These are phyloP conservation scores for Zygosaccharomyces siamensis DNA, from an alignment of 805 yeast genomes.

Conservation along the genomic window DNA sequence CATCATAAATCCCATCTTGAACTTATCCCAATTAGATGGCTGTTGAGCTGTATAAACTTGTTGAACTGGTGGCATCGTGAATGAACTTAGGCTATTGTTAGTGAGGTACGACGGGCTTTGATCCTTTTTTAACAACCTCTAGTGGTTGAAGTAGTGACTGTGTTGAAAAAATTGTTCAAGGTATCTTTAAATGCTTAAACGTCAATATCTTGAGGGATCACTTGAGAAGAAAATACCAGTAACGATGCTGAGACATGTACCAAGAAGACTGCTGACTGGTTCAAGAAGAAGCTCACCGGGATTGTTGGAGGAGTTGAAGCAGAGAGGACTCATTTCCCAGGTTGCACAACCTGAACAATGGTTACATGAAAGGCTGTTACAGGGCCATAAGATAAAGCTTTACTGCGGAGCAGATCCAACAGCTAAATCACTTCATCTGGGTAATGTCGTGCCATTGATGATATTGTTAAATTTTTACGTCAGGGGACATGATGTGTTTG, in stretches of 20 bases:
- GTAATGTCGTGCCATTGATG: conserved; percentile 85
- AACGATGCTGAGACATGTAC: background rate
- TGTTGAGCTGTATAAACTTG: conserved; percentile 57
- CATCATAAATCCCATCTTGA: conserved; percentile 98
- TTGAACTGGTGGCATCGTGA: conserved; percentile 61
- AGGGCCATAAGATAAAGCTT: conserved; percentile 44
- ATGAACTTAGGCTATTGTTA: background rate
- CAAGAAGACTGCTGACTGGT: conserved; percentile 10
- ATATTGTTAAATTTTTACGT: conserved; percentile 75
- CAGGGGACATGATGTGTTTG: conserved; percentile 80
- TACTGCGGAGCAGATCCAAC: conserved; percentile 98
- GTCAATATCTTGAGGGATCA: background rate
- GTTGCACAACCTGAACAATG: conserved; percentile 28
- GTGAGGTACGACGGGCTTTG: background rate
- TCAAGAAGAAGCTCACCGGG: conserved; percentile 2
- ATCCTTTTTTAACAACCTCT: background rate
- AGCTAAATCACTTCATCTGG: conserved; percentile 83
- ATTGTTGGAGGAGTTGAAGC: conserved; percentile 17
- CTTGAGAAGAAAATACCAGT: background rate
- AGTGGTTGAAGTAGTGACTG: background rate
- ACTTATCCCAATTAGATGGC: conserved; percentile 89
- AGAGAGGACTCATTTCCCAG: conserved; percentile 31
- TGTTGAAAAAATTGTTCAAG: conserved; percentile 3
- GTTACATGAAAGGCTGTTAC: conserved; percentile 12
- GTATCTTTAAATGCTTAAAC: background rate